Base-by-base conservation (phyloP, 2,329 filamentous ascomycete species). In the Beauveria caledonica region DNA sequence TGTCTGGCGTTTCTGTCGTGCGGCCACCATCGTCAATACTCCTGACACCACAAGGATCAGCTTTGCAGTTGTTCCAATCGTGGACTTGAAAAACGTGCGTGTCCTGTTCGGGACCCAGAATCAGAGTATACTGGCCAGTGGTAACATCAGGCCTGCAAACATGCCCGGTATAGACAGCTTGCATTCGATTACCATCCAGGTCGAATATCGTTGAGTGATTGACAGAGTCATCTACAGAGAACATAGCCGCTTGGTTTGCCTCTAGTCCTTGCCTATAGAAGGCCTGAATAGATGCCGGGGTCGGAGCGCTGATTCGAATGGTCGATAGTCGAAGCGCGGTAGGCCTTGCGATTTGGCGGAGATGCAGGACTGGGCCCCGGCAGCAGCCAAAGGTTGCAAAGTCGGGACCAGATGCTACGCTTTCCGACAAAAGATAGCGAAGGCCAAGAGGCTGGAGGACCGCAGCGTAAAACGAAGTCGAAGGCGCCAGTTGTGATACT, bases 181-280 rank as follows among this genome's bases (percentile, higher is more conserved):
- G 89, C 70, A 96, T 86, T 66, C 83, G 88, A 75, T 96, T 95
- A 55, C 89, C 89, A 75, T 96, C 90, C 59, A 90, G 81, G 72
- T 96, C 91, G 62, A 85, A 81, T 45, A 91, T 86, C 79, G 76
- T 84, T 77, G 73, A 82, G 75, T 49, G 57, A 29, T 36, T 21
- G 33, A 21, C 9, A 6, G 19, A 60, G 45, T 10, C 21, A 33
- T 60, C 17, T 8, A n/a, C 15, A 15, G 39, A 66, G 60, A 77
- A 68, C 75, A 53, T 66, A 77, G 77, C 66, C 81, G 69, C 69
- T 51, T 78, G 77, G 66, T 78, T 74, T 50, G 89, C 86, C 66
- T 82, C 85, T 57, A 89, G 74, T 11, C 87, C 89, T 65, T 80
- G 81, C 61, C 84, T 79, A 73, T 90, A 88, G 74, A 94, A 94